phyloP scores from a whole-genome alignment of 495 filamentous ascomycete species.

The Aspergillus ostianus region DNA sequence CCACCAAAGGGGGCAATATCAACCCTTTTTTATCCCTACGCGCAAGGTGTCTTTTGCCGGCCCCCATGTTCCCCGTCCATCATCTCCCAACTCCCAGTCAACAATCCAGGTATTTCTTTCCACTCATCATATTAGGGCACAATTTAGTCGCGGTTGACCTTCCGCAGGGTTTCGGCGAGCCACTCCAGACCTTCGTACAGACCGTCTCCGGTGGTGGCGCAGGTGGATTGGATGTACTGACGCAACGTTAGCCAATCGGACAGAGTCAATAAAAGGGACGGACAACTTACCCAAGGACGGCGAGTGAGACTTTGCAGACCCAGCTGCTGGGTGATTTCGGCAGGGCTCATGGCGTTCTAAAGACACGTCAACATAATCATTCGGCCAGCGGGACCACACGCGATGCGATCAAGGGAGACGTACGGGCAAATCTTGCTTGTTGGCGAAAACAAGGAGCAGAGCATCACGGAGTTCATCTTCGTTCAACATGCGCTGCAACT shows the following conservation, averaged over 20 bases:
- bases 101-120: slow-evolving; percentile 41
- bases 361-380: slow-evolving; percentile 10
- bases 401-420: slow-evolving; percentile 28
- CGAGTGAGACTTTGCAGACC: slow-evolving; percentile 97
- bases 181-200: slow-evolving; percentile 99
- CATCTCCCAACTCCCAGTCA: slow-evolving; percentile 44
- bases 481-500: slow-evolving; percentile 99
- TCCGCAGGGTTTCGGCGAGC: slow-evolving; percentile 93
- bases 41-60: slow-evolving; percentile 29
- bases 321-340: slow-evolving; percentile 99
- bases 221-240: slow-evolving; percentile 99
- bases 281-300: slow-evolving; percentile 87
- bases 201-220: slow-evolving; percentile 98
- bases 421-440: slow-evolving; percentile 99
- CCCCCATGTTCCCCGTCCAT: slow-evolving; percentile 38
- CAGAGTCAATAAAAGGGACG: background rate
- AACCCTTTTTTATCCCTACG: slow-evolving; percentile 21
- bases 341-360: slow-evolving; percentile 98
- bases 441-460: slow-evolving; percentile 96
- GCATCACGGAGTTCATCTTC: slow-evolving; percentile 99
- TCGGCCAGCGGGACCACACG: background rate
- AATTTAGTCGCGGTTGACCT: slow-evolving; percentile 79
- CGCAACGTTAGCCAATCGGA: slow-evolving; percentile 20
- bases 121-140: slow-evolving; percentile 35
- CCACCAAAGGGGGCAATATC: slow-evolving; percentile 30